Percentiles rank a stretch among this genome's conserved stretches.
Evolutionary conservation across 2,329 filamentous ascomycete genomes (phyloP).

Genomic region (Atkinsonella hypoxylon): DNA sequence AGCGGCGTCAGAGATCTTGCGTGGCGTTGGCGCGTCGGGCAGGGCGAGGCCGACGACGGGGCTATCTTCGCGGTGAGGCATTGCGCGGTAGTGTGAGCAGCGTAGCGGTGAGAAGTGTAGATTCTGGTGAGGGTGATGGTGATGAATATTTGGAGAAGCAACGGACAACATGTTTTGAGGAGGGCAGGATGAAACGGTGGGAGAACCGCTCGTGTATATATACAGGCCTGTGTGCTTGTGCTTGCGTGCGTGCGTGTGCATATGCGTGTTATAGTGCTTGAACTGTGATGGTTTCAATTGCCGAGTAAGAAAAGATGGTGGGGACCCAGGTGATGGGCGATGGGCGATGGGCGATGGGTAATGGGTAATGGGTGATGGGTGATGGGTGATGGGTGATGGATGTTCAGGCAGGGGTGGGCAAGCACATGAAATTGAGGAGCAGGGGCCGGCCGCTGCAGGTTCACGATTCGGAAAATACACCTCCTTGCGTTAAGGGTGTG

Average conservation of each 20-base stretch:
- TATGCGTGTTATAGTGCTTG: background rate
- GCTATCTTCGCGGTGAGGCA: conserved; percentile 14
- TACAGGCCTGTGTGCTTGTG: conserved; percentile 3
- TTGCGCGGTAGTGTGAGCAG: background rate
- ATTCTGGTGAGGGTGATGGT: conserved; percentile 5
- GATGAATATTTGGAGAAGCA: conserved; percentile 9
- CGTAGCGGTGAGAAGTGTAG: background rate
- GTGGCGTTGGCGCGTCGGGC: conserved; percentile 4
- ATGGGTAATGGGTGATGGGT: no score
- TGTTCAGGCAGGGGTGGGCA: background rate
- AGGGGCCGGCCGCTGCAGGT: background rate
- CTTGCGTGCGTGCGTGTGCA: background rate
- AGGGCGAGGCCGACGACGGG: conserved; percentile 8
- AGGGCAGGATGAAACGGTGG: background rate
- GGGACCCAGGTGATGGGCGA: no score
- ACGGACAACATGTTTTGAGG: conserved; percentile 13
- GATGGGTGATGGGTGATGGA: no score
- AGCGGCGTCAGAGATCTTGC: conserved; percentile 22
- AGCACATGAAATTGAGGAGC: background rate
- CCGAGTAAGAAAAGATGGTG: no score
- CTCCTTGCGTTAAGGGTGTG: background rate
- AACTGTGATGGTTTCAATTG: no score
- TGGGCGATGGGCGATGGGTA: no score
- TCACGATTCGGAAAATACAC: background rate
- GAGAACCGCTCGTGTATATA: conserved; percentile 11